Base-by-base conservation (phyloP, 1,139 yeast species). In the Magnusiomyces magnusii region DNA sequence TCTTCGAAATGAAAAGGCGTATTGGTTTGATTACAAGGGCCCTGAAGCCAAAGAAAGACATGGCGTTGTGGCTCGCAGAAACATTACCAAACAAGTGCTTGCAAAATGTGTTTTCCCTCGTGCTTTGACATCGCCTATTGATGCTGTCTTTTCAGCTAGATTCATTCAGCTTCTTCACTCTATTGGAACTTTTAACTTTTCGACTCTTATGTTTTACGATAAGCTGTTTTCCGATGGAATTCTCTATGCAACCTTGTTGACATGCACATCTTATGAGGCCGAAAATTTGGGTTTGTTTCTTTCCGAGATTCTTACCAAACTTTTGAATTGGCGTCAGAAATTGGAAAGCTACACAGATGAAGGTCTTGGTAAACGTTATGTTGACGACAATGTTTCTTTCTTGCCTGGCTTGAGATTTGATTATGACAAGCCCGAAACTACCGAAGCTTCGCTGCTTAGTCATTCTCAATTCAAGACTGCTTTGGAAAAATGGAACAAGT, bases 221-320 rank as follows among this genome's bases (percentile, higher is more conserved):
- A 71, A 72, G 47, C 73, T 90, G 47, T 78, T 90, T 59, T 71
- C 76, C 0, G 76, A 76, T 3, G 76, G 79, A 3, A 73, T 85
- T 19, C 70, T 87, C 31, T 79, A 79, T 61, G 82, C 86, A 1
- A 79, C 89, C 0, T 69, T 91, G 23, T 85, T 82, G 66, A 83
- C 95, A 1, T 80, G 85, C 57, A 87, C 97, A 0, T 80, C 90
- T 0, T 72, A 79, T 7, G 97, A 92, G 69, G 85, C 96, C 0
- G 96, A 91, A 67, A 87, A 88, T 69, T 70, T 90, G 52, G 97
- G 97, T 1, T 72, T 89, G 27, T 91, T 92, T 66, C 80, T 84
- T 66, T 78, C 83, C 17, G 84, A 82, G 51, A 64, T 87, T 0
- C 73, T 91, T 50, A 75, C 71, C 7, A 74, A 72, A 21, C 75